Conservation (phyloP, 805 yeast genomes). For the Isabelozyma gotoi region DNA sequence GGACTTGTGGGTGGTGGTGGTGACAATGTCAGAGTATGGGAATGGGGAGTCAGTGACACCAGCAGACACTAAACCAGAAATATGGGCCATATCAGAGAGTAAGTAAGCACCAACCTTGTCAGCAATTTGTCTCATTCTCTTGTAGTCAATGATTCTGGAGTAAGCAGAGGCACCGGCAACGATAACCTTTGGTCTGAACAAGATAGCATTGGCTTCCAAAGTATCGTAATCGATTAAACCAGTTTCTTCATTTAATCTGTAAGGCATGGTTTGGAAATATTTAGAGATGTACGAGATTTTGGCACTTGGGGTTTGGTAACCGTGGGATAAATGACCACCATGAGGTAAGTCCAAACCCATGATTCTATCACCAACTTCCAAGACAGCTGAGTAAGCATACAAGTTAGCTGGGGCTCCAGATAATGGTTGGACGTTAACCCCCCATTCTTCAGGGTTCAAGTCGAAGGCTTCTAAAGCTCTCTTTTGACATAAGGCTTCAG, state of each 20-base stretch:
- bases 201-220: constrained; percentile 83
- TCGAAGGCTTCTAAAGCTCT: constrained; percentile 91
- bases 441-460: constrained; percentile 84
- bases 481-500: constrained; percentile 88
- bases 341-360: constrained; percentile 99
- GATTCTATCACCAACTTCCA: constrained; percentile 93
- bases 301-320: constrained; percentile 91
- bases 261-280: constrained; percentile 98
- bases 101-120: constrained; percentile 97
- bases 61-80: constrained; percentile 93
- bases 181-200: constrained; percentile 93
- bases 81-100: constrained; percentile 97
- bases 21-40: constrained; percentile 95
- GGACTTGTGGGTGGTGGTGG: constrained; percentile 98
- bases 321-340: constrained; percentile 98
- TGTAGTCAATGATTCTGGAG: constrained; percentile 94
- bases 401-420: constrained; percentile 98
- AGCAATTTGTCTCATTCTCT: constrained; percentile 94
- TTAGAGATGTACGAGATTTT: constrained; percentile 95
- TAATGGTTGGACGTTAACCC: constrained; percentile 94
- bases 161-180: constrained; percentile 99
- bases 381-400: constrained; percentile 92
- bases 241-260: constrained; percentile 87
- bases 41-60: constrained; percentile 95
- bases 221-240: constrained; percentile 96